phyloP scores from a whole-genome alignment of 108 stramenopile genomes.

The Cyclotella kingstonii region DNA sequence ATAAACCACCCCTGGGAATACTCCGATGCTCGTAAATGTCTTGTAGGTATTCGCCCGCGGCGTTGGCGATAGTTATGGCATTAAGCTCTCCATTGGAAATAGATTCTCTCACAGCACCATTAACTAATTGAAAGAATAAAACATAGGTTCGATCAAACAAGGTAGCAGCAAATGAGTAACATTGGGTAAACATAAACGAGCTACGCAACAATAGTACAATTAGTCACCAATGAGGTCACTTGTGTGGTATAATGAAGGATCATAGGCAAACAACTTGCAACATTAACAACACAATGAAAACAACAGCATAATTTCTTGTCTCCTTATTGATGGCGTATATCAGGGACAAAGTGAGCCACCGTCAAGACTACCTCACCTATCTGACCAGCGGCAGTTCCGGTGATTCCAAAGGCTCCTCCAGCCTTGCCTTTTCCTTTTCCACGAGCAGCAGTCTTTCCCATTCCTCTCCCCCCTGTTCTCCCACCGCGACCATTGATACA shows the following conservation, averaged over 20 bases:
- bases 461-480: neutral
- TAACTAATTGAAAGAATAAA: no score
- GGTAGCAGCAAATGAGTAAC: no score
- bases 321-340: no score
- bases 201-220: no score
- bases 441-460: constrained; percentile 1
- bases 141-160: no score
- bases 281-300: no score
- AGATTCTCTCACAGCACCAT: constrained; percentile 12
- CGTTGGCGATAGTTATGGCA: constrained; percentile 31
- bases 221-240: no score
- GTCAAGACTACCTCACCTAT: constrained; percentile 5
- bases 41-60: constrained; percentile 28
- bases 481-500: neutral
- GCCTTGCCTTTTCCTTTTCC: constrained; percentile 5
- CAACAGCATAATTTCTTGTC: no score
- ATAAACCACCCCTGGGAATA: constrained; percentile 40
- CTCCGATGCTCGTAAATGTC: constrained; percentile 18
- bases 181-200: no score
- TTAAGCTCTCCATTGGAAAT: constrained; percentile 19
- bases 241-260: no score
- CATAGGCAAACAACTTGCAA: no score
- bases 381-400: neutral
- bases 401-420: neutral
- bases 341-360: no score